Conservation (phyloP, 2,329 filamentous ascomycete species). For the Mariannaea sp. region DNA sequence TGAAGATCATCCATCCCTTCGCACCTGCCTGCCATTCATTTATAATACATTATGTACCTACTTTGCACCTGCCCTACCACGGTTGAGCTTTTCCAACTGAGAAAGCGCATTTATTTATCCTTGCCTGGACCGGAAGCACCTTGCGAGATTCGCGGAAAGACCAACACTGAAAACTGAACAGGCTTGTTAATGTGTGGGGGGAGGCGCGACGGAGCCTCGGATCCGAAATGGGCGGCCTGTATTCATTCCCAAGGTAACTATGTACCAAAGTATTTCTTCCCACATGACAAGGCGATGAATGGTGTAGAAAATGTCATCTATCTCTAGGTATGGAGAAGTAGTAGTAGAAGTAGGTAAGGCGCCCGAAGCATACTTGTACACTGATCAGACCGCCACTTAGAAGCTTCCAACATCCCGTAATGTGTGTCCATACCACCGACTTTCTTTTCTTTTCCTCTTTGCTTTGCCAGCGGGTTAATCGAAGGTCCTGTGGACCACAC, state of each 20-base stretch:
- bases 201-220: constrained; percentile 4
- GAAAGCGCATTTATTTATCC: neutral
- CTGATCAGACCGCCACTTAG: too few species aligned
- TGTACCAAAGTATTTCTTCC: too few species aligned
- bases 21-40: too few species aligned
- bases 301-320: too few species aligned
- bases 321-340: too few species aligned
- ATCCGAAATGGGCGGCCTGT: constrained; percentile 12
- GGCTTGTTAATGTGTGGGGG: constrained; percentile 7
- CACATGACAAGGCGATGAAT: too few species aligned
- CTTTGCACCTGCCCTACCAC: neutral
- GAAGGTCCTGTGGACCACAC: constrained; percentile 6
- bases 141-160: neutral
- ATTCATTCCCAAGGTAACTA: neutral
- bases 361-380: too few species aligned
- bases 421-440: neutral
- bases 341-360: too few species aligned
- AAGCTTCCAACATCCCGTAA: constrained; percentile 11
- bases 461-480: constrained; percentile 12
- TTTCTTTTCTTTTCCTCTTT: constrained; percentile 1
- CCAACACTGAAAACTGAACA: constrained; percentile 7
- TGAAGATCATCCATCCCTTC: too few species aligned
- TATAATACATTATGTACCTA: too few species aligned
- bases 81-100: neutral
- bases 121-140: neutral